Percentiles rank a stretch among this genome's conserved stretches.
phyloP scores from a whole-genome alignment of 1,284 basidiomycete species.

The Apiotrichum mycotoxinovorans region DNA sequence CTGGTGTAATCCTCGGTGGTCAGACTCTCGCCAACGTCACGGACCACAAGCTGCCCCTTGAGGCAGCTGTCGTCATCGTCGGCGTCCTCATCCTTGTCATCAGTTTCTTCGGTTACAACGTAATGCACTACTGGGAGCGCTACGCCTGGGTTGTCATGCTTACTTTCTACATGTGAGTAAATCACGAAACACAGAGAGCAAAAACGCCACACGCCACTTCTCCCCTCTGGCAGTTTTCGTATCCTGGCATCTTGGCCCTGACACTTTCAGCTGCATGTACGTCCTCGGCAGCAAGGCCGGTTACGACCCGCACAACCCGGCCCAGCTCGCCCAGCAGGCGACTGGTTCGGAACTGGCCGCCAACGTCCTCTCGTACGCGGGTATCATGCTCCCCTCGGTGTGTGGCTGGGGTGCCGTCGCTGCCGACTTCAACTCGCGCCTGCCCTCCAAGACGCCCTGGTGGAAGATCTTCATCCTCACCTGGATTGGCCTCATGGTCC shows the following conservation, averaged over 20 bases:
- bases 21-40: conserved; percentile 51
- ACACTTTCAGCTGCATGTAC: conserved; percentile 51
- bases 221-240: no score
- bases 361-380: conserved; percentile 58
- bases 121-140: conserved; percentile 60
- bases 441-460: conserved; percentile 53
- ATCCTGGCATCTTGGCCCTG: no score
- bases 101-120: conserved; percentile 52
- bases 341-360: conserved; percentile 51
- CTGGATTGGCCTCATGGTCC: conserved; percentile 57
- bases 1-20: conserved; percentile 49
- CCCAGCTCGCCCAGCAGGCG: conserved; percentile 54
- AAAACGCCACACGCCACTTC: background rate
- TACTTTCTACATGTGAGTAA: conserved; percentile 56
- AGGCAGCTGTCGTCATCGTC: conserved; percentile 51
- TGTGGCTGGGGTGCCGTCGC: conserved; percentile 50
- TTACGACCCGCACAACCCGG: conserved; percentile 22
- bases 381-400: conserved; percentile 59
- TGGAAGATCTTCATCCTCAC: conserved; percentile 58
- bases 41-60: conserved; percentile 43
- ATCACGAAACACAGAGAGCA: background rate
- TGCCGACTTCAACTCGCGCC: conserved; percentile 57
- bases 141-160: conserved; percentile 61
- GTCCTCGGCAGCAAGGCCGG: conserved; percentile 52
- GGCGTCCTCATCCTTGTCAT: conserved; percentile 46